Evolutionary conservation across 2,329 filamentous ascomycete species (phyloP).

Genomic region (Pseudomassariella vexata): DNA sequence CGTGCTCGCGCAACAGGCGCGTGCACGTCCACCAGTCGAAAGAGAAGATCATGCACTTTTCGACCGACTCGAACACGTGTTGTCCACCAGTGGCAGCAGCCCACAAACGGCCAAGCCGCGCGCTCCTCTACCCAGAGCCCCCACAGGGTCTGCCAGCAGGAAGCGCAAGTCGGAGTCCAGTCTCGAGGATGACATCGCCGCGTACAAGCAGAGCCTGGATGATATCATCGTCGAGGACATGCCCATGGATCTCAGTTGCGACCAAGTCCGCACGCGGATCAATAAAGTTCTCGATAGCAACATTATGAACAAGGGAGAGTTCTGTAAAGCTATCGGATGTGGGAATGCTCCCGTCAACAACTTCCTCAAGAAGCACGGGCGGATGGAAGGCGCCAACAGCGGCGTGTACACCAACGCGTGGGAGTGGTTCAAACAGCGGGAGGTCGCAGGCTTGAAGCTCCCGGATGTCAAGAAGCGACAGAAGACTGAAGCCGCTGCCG

Average conservation of each 20-base stretch:
- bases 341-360: slow-evolving; percentile 9
- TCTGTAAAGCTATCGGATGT: slow-evolving; percentile 11
- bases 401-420: slow-evolving; percentile 11
- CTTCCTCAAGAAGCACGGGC: slow-evolving; percentile 12
- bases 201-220: slow-evolving; percentile 19
- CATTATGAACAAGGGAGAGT: slow-evolving; percentile 19
- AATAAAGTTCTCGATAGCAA: slow-evolving; percentile 15
- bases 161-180: slow-evolving; percentile 19
- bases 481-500: slow-evolving; percentile 11
- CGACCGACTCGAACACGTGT: no score
- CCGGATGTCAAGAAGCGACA: slow-evolving; percentile 18
- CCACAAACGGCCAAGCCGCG: no score
- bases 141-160: slow-evolving; percentile 8
- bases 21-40: no score
- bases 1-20: no score
- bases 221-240: slow-evolving; percentile 7
- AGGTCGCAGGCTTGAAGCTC: slow-evolving; percentile 16
- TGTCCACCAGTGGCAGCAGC: no score
- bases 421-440: slow-evolving; percentile 18
- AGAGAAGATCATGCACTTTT: no score
- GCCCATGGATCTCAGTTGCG: slow-evolving; percentile 10
- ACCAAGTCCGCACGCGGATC: slow-evolving; percentile 14
- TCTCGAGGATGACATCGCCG: slow-evolving; percentile 19
- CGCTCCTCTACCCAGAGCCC: no score
- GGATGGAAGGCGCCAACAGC: slow-evolving; percentile 10